These are phyloP conservation scores for Arthrobotrys sphaeroides DNA, from an alignment of 2,329 filamentous ascomycete genomes.

Conservation along the genomic window DNA sequence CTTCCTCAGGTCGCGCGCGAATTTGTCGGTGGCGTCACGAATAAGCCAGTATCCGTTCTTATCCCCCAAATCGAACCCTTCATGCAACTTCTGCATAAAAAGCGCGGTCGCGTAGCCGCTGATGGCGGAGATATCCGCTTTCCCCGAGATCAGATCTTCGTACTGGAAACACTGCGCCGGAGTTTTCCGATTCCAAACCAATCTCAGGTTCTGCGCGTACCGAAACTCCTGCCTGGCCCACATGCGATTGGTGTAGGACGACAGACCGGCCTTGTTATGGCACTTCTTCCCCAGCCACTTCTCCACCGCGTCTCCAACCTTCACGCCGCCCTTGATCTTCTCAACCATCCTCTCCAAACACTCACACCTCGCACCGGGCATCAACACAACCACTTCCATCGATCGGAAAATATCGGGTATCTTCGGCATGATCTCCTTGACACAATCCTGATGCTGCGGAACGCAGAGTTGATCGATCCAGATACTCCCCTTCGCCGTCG, in stretches of 20 bases:
- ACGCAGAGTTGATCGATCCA: conserved; percentile 50
- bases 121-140: conserved; percentile 47
- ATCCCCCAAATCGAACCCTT: conserved; percentile 48
- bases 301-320: conserved; percentile 26
- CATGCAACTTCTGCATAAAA: conserved; percentile 50
- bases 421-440: conserved; percentile 45
- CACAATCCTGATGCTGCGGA: conserved; percentile 44
- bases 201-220: conserved; percentile 37
- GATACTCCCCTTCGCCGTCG: conserved; percentile 24
- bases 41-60: conserved; percentile 46
- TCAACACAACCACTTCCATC: conserved; percentile 50
- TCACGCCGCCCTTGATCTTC: conserved; percentile 12
- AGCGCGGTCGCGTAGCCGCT: conserved; percentile 46
- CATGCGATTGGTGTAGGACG: conserved; percentile 52
- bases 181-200: conserved; percentile 48
- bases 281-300: conserved; percentile 42
- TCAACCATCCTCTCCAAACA: conserved; percentile 41
- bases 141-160: conserved; percentile 43
- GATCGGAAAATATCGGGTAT: conserved; percentile 49
- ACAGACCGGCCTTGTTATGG: conserved; percentile 49
- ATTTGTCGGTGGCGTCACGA: conserved; percentile 44
- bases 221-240: conserved; percentile 52
- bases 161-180: conserved; percentile 47
- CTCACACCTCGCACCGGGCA: conserved; percentile 38
- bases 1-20: conserved; percentile 35